Conservation (phyloP, 345 rosid species). For the Pistacia vera region DNA sequence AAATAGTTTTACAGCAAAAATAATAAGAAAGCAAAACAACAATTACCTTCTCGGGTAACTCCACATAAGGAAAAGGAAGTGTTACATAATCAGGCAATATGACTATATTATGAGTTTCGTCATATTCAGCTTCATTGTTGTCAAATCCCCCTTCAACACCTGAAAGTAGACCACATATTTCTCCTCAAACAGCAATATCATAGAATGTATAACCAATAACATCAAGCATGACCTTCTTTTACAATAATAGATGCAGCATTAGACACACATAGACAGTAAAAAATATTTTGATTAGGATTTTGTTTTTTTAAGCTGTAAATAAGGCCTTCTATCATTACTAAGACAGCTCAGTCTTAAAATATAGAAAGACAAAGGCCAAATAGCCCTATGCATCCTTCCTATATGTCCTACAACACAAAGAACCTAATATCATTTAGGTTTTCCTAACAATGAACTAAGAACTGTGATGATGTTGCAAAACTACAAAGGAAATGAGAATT, state of each 20-base stretch:
- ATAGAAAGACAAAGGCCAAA: too few species aligned
- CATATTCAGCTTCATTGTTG: constrained; percentile 81
- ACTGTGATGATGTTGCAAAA: too few species aligned
- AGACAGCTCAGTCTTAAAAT: too few species aligned
- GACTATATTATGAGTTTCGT: constrained; percentile 66
- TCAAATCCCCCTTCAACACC: constrained; percentile 98
- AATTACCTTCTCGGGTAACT: constrained; percentile 95
- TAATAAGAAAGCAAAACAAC: neutral
- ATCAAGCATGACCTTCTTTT: neutral
- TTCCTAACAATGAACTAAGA: too few species aligned
- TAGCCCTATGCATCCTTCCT: too few species aligned
- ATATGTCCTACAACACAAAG: too few species aligned
- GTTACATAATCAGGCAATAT: constrained; percentile 74
- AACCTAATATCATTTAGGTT: too few species aligned
- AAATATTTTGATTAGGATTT: too few species aligned
- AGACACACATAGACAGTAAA: neutral
- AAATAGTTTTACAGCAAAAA: neutral
- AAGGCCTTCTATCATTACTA: too few species aligned
- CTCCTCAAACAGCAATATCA: constrained; percentile 11
- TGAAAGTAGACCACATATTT: constrained; percentile 27
- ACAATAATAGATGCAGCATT: neutral
- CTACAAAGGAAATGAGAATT: too few species aligned
- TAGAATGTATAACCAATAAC: neutral
- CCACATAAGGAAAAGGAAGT: constrained; percentile 87
- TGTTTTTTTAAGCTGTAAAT: too few species aligned